These are phyloP conservation scores for Fusarium fracticaudum DNA, from an alignment of 2,329 filamentous ascomycete genomes.

Conservation along the genomic window DNA sequence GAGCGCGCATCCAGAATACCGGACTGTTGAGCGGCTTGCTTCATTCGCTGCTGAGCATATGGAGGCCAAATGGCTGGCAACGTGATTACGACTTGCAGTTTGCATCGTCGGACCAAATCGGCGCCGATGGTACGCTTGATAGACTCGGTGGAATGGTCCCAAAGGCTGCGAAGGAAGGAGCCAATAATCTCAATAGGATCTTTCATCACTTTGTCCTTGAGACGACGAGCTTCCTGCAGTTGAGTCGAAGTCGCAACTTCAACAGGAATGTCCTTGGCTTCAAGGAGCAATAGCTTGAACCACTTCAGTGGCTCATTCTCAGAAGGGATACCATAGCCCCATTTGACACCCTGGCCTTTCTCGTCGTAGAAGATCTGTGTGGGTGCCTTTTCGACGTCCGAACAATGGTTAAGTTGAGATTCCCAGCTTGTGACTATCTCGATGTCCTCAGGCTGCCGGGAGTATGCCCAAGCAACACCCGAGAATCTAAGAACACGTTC, in stretches of 20 bases:
- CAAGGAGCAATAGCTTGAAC: slow-evolving; percentile 55
- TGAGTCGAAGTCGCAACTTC: slow-evolving; percentile 38
- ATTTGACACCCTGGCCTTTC: slow-evolving; percentile 2
- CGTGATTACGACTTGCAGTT: slow-evolving; percentile 52
- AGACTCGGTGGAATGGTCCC: slow-evolving; percentile 41
- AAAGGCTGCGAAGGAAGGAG: slow-evolving; percentile 47
- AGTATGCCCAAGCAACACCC: slow-evolving; percentile 52
- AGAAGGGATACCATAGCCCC: slow-evolving; percentile 47
- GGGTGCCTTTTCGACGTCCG: slow-evolving; percentile 47
- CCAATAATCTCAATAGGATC: slow-evolving; percentile 44
- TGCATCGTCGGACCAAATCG: slow-evolving; percentile 28
- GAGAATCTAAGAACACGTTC: slow-evolving; percentile 45
- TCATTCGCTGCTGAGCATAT: slow-evolving; percentile 51
- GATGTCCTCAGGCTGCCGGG: slow-evolving; percentile 37
- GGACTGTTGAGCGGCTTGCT: slow-evolving; percentile 44
- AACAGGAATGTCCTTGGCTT: slow-evolving; percentile 43
- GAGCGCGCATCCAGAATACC: slow-evolving; percentile 47
- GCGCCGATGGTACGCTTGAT: slow-evolving; percentile 41
- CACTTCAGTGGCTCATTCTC: slow-evolving; percentile 46
- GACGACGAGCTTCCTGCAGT: slow-evolving; percentile 18
- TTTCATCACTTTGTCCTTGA: slow-evolving; percentile 8
- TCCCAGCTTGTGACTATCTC: slow-evolving; percentile 48
- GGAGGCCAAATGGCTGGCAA: slow-evolving; percentile 57
- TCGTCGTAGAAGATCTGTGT: slow-evolving; percentile 36
- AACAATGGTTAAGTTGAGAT: slow-evolving; percentile 29